These are phyloP conservation scores for Boletus rubropictus DNA, from an alignment of 768 basidiomycete species.

Conservation along the genomic window DNA sequence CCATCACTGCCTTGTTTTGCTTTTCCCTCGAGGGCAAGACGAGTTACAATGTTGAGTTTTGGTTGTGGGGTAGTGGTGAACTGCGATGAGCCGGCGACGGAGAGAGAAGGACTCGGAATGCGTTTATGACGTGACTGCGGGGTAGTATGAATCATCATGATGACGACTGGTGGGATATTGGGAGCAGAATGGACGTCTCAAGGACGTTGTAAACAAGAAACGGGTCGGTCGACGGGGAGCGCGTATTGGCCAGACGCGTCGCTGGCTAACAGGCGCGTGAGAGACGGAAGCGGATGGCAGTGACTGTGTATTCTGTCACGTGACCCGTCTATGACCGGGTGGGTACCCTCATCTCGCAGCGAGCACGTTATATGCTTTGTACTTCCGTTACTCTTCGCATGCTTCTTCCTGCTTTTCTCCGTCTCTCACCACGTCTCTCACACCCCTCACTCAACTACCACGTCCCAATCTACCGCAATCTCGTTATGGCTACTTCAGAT, in stretches of 20 bases:
- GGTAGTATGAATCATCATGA: constrained; percentile 12
- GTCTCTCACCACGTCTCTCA: neutral
- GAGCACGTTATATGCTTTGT: neutral
- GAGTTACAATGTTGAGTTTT: constrained; percentile 65
- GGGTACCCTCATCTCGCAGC: constrained; percentile 11
- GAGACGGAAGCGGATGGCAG: neutral
- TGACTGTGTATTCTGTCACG: neutral
- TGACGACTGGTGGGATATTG: neutral
- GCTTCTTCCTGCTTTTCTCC: constrained; percentile 12
- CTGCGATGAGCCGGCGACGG: constrained; percentile 37
- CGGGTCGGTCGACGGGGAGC: constrained; percentile 4
- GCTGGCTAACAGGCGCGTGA: constrained; percentile 4
- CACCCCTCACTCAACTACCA: neutral
- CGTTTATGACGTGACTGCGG: constrained; percentile 27
- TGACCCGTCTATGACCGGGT: constrained; percentile 20
- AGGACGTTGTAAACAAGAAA: constrained; percentile 11
- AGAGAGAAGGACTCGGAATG: constrained; percentile 29
- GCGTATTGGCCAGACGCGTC: constrained; percentile 21
- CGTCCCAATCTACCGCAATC: constrained; percentile 2
- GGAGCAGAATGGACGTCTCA: neutral
- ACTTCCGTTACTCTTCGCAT: neutral
- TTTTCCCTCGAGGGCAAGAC: constrained; percentile 70
- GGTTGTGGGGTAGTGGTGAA: constrained; percentile 40
- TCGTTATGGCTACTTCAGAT: constrained; percentile 22
- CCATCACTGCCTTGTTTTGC: constrained; percentile 61